These are phyloP conservation scores for Lathyrus oleraceus DNA, from an alignment of 306 rosid genomes.

Conservation along the genomic window DNA sequence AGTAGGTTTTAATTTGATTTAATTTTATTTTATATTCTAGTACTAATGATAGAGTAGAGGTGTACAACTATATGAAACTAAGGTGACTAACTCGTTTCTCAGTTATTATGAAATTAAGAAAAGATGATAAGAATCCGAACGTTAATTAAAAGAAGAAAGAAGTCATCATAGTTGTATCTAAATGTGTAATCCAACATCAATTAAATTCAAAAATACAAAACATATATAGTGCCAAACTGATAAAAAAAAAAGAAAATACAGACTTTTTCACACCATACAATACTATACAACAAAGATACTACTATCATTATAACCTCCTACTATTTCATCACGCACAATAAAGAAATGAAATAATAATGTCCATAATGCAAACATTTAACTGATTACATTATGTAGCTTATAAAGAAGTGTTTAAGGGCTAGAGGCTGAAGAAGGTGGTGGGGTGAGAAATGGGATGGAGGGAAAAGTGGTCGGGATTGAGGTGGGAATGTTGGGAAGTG, in stretches of 20 bases:
- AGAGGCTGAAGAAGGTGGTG: slow-evolving; percentile 39
- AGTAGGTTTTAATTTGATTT: too few species aligned
- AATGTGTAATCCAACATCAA: neutral
- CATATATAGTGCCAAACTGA: neutral
- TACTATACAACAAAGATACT: slow-evolving; percentile 7
- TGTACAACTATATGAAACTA: too few species aligned
- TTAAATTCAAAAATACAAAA: neutral
- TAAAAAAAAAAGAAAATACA: neutral
- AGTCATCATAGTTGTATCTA: neutral
- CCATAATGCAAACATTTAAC: neutral
- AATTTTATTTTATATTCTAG: too few species aligned
- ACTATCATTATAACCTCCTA: neutral
- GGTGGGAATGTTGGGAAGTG: neutral
- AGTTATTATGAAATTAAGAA: too few species aligned
- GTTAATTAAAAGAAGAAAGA: too few species aligned
- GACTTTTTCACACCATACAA: neutral
- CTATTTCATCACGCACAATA: neutral
- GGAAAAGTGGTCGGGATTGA: slow-evolving; percentile 35
- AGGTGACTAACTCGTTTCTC: neutral
- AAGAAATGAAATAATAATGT: neutral
- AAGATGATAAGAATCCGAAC: too few species aligned
- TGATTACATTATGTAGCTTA: neutral
- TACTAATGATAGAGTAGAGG: too few species aligned
- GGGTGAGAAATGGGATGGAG: slow-evolving; percentile 40
- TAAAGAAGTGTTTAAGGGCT: slow-evolving; percentile 32